A percentile compares a stretch with the other conserved stretches of the same genome.
Conservation (phyloP, 2,329 filamentous ascomycete species). For the Exophiala alcalophila region DNA sequence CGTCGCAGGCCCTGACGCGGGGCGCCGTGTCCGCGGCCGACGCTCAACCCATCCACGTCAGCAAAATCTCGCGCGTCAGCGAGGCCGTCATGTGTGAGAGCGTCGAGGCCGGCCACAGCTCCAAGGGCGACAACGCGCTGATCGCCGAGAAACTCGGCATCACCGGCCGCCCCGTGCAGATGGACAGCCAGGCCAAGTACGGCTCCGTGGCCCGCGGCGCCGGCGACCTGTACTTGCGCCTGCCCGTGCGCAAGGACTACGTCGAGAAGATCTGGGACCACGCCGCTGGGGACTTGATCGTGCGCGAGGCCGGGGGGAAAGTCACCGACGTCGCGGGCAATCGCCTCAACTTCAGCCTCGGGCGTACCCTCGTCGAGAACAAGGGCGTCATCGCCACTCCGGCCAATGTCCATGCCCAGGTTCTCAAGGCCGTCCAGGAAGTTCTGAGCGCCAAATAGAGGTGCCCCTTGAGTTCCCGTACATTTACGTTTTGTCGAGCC, state of each 20-base stretch:
- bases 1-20: constrained; percentile 68
- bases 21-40: constrained; percentile 38
- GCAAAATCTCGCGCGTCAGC: constrained; percentile 66
- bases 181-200: constrained; percentile 99
- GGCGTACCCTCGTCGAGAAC: constrained; percentile 82
- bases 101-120: constrained; percentile 88
- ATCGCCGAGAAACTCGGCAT: constrained; percentile 86
- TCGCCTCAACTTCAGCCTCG: constrained; percentile 78
- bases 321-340: constrained; percentile 88
- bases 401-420: constrained; percentile 67
- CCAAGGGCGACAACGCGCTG: constrained; percentile 79
- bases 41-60: constrained; percentile 73
- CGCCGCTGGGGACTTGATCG: constrained; percentile 89
- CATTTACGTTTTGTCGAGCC: too few species aligned
- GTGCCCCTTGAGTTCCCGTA: too few species aligned
- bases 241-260: constrained; percentile 82
- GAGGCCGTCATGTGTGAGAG: constrained; percentile 93
- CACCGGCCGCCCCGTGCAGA: constrained; percentile 81
- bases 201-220: constrained; percentile 90
- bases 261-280: constrained; percentile 99
- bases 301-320: constrained; percentile 85
- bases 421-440: constrained; percentile 77
- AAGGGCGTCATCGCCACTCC: constrained; percentile 92
- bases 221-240: constrained; percentile 87
- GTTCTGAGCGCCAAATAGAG: constrained; percentile 58